Evolutionary conservation across 805 yeast species (phyloP).

Genomic region (Metschnikowia reukaufii): DNA sequence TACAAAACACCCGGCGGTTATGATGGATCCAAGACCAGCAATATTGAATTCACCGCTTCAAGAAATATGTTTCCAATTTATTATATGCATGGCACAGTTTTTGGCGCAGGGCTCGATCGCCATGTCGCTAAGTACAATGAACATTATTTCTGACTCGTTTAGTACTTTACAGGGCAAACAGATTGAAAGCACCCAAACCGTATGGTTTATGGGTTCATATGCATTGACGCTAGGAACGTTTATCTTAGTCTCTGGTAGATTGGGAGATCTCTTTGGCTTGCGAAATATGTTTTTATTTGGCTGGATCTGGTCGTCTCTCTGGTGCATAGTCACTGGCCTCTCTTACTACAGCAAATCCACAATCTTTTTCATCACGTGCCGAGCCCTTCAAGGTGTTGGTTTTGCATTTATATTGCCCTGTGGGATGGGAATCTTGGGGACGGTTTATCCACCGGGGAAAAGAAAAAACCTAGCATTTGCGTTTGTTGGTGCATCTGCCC

Average conservation of each 20-base stretch:
- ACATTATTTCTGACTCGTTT: constrained; percentile 32
- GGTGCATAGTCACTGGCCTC: constrained; percentile 63
- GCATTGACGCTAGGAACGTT: constrained; percentile 73
- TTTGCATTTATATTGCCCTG: constrained; percentile 60
- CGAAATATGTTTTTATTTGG: constrained; percentile 55
- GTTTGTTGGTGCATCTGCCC: constrained; percentile 58
- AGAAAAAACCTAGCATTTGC: constrained; percentile 58
- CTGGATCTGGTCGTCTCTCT: constrained; percentile 52
- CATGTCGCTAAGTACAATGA: constrained; percentile 41
- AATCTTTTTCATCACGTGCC: constrained; percentile 49
- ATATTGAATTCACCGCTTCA: constrained; percentile 13
- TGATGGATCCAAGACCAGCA: constrained; percentile 16
- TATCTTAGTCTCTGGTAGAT: constrained; percentile 63
- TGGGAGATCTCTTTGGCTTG: constrained; percentile 73
- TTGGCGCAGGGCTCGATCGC: constrained; percentile 39
- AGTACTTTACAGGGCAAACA: constrained; percentile 9
- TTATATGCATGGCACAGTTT: constrained; percentile 31
- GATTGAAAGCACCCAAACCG: constrained; percentile 11
- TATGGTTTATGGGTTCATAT: constrained; percentile 69
- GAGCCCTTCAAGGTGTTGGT: constrained; percentile 68
- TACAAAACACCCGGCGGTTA: too few species aligned
- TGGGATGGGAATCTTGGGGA: constrained; percentile 56
- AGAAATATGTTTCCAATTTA: constrained; percentile 14
- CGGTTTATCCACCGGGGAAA: constrained; percentile 41
- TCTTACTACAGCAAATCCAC: constrained; percentile 50